A percentile compares a stretch with the other conserved stretches of the same genome.
Evolutionary conservation across 305 asterid species (phyloP).

Genomic region (Fraxinus albicans): DNA sequence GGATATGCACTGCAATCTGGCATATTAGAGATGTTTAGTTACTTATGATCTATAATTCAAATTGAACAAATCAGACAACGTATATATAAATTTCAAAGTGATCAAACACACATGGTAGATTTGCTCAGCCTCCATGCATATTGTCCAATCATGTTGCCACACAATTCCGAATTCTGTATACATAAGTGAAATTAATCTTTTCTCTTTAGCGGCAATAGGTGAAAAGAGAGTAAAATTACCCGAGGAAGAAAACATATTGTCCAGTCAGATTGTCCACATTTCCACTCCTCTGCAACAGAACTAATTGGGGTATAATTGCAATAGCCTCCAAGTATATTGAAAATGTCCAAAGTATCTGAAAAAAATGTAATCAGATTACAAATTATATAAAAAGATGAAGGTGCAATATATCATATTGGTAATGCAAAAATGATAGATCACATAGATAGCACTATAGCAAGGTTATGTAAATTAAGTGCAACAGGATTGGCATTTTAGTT

Average conservation of each 20-base stretch:
- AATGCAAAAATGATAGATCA: not conserved
- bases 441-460: not conserved
- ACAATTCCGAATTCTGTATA: not conserved
- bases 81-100: not conserved
- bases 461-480: not conserved
- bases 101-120: not conserved
- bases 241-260: slow-evolving; percentile 89
- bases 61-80: not conserved
- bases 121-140: not conserved
- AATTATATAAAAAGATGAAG: not conserved
- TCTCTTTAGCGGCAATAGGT: not conserved
- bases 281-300: slow-evolving; percentile 92
- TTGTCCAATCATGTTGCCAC: not conserved
- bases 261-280: slow-evolving; percentile 94
- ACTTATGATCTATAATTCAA: not conserved
- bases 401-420: not conserved
- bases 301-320: slow-evolving; percentile 92
- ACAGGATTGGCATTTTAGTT: not conserved
- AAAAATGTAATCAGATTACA: slow-evolving; percentile 4
- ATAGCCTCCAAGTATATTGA: slow-evolving; percentile 96
- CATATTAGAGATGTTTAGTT: not conserved
- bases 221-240: slow-evolving; percentile 51
- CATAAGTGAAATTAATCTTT: not conserved
- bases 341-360: slow-evolving; percentile 87
- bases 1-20: not conserved